Evolutionary conservation across 2,329 filamentous ascomycete species (phyloP), one percentile per base, ranked within the genome.

Genomic region (Hymenoscyphus fraxineus): DNA sequence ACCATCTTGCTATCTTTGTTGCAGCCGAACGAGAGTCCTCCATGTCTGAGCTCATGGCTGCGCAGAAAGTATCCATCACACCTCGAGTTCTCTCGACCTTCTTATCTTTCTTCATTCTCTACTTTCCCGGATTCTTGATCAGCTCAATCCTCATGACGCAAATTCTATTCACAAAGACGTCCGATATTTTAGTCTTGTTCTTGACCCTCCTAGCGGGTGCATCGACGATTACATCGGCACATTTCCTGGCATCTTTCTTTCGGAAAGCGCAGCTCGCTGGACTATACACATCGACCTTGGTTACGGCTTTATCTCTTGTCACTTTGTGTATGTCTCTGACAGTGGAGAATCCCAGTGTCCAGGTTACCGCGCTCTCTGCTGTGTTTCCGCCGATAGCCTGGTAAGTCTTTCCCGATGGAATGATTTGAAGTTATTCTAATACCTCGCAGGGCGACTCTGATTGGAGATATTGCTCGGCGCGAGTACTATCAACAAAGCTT

Each of bases 251-350:
- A 0, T 81, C 83, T 16, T 84, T 89, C 69, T 89, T 89, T 76
- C 81, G 79, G 66, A 87, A 85, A 69, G 82, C 86, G 1, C 86
- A 89, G 66, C 79, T 89, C 12, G 86, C 84, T 41, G 86, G 87
- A 32, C 87, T 88, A 64, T 82, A 84, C 1, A 80, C 83, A n/a
- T 83, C 84, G 7, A 85, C 88, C 41, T 75, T 82, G 15, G 82
- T 81, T 0, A 82, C 89, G 58, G 73, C 87, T 6, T 75, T 89
- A 5, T 86, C 85, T 2, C 82, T 89, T 65, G 78, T 88, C 54
- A 83, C 85, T 2, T 85, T 89, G 71, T 81, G 88, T 40, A 66
- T 66, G 6, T 58, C 65, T 9, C 51, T 72, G 12, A 64, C 61
- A 6, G 22, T 27, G 32, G 54, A 27, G 22, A 58, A 65, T 5